Conservation (phyloP, 2,329 filamentous ascomycete species). For the Xylaria sp. region DNA sequence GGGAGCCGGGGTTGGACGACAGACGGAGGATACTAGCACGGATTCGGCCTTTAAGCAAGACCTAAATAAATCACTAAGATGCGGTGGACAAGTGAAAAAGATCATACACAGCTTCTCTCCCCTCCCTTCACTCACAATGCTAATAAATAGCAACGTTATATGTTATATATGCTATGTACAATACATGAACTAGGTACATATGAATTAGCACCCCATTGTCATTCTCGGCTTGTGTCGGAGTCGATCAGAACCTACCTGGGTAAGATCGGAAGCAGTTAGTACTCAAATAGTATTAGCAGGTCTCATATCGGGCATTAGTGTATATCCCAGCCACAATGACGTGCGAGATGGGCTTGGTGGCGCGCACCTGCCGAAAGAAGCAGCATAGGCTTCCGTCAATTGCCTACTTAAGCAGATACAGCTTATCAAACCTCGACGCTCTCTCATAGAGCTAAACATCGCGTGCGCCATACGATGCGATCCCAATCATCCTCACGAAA, state of each 20-base stretch:
- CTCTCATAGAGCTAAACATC: background rate
- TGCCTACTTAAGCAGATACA: background rate
- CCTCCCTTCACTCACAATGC: too few species aligned
- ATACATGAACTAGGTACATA: too few species aligned
- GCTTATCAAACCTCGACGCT: background rate
- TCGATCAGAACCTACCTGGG: too few species aligned
- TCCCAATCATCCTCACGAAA: constrained; percentile 3
- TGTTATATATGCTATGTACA: too few species aligned
- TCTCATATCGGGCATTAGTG: too few species aligned
- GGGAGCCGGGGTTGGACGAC: background rate
- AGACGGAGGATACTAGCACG: background rate
- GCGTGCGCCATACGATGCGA: background rate
- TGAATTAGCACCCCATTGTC: too few species aligned
- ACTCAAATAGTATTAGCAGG: too few species aligned
- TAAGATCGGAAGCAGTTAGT: too few species aligned
- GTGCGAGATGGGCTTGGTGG: constrained; percentile 12
- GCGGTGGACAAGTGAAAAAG: background rate
- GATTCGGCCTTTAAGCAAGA: background rate
- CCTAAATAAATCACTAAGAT: background rate
- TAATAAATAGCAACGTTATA: too few species aligned
- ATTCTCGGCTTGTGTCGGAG: too few species aligned
- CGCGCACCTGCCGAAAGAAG: constrained; percentile 12
- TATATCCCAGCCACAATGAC: constrained; percentile 28
- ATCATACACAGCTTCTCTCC: too few species aligned
- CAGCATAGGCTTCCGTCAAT: background rate